Conservation (phyloP, 73 alveolate species). For the Durusdinium trenchii region DNA sequence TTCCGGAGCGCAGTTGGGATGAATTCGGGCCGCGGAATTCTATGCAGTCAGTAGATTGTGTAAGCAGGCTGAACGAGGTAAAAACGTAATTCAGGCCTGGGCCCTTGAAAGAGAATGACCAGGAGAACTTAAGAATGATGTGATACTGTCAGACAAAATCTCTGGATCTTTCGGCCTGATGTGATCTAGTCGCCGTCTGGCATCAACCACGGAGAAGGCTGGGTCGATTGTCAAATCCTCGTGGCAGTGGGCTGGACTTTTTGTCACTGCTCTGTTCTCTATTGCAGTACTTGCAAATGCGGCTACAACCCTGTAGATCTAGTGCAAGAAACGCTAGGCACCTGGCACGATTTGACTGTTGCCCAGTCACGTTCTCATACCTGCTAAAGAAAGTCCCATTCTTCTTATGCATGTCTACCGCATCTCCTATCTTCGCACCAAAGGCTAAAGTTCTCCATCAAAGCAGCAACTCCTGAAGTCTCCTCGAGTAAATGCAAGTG, state of each 20-base stretch:
- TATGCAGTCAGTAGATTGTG: too few species aligned
- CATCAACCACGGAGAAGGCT: constrained; percentile 17
- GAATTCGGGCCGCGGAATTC: too few species aligned
- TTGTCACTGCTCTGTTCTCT: too few species aligned
- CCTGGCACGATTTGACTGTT: not conserved
- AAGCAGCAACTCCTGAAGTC: constrained; percentile 34
- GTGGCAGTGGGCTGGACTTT: too few species aligned
- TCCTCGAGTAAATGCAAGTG: not conserved
- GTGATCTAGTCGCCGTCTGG: constrained; percentile 46
- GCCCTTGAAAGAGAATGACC: too few species aligned
- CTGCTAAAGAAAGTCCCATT: not conserved
- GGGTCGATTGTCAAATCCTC: constrained; percentile 32
- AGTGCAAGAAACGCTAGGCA: not conserved
- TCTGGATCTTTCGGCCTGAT: not conserved
- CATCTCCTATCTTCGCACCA: not conserved
- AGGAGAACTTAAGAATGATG: too few species aligned
- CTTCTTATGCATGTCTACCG: not conserved
- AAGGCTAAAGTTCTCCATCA: not conserved
- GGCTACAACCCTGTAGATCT: too few species aligned
- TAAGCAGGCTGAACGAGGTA: too few species aligned
- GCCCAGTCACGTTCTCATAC: not conserved
- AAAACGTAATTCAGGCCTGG: too few species aligned
- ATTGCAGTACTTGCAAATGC: too few species aligned
- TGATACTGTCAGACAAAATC: not conserved
- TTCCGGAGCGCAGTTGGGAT: too few species aligned